Evolutionary conservation across 1,284 basidiomycete genomes (phyloP).

Genomic region (Tausonia pullulans): DNA sequence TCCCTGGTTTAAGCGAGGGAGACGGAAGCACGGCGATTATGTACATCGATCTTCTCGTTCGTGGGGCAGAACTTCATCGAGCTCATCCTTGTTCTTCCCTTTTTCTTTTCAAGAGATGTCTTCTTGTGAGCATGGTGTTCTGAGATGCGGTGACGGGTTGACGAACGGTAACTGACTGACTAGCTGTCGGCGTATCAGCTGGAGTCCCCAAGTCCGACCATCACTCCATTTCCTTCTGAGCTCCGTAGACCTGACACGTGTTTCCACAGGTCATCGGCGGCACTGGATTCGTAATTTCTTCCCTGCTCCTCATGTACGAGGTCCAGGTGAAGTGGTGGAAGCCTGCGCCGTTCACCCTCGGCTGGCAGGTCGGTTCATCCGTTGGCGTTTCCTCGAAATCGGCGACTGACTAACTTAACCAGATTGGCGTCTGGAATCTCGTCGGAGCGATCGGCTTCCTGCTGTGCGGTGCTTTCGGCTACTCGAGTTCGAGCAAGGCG

Average conservation of each 20-base stretch:
- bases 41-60: background rate
- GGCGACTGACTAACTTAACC: constrained; percentile 11
- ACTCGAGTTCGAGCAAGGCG: constrained; percentile 33
- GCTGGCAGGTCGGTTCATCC: constrained; percentile 37
- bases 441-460: constrained; percentile 47
- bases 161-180: too few species aligned
- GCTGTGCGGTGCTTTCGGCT: constrained; percentile 46
- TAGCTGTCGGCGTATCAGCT: too few species aligned
- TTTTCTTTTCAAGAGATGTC: constrained; percentile 21
- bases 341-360: constrained; percentile 33
- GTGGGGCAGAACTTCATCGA: background rate
- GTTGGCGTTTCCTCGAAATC: background rate
- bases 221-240: too few species aligned
- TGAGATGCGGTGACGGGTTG: constrained; percentile 18
- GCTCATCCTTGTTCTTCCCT: background rate
- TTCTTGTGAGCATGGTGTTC: constrained; percentile 37
- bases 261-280: constrained; percentile 45
- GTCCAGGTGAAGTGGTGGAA: constrained; percentile 45
- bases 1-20: constrained; percentile 36
- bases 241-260: too few species aligned
- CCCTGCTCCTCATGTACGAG: constrained; percentile 46
- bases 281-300: constrained; percentile 45
- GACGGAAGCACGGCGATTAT: constrained; percentile 25
- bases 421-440: constrained; percentile 45
- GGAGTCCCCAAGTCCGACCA: too few species aligned